Evolutionary conservation across 108 stramenopile genomes (phyloP).

Genomic region (Pseudonitzschia multiseries): DNA sequence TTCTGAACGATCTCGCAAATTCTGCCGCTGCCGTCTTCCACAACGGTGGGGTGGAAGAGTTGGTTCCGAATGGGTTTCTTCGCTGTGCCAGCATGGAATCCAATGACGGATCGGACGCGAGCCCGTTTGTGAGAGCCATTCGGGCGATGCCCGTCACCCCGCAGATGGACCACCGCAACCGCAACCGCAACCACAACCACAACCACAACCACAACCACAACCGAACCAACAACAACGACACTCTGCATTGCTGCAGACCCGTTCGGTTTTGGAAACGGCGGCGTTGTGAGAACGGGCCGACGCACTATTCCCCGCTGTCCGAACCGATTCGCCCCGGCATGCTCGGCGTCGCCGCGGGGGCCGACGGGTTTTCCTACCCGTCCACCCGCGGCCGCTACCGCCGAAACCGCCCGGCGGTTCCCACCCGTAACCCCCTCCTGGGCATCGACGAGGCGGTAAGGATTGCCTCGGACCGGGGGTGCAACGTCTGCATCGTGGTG

Average conservation of each 20-base stretch:
- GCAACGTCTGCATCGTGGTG: slow-evolving; percentile 3
- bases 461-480: not conserved
- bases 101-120: slow-evolving; percentile 75
- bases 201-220: too few species aligned
- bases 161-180: not conserved
- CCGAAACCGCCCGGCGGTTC: not conserved
- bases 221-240: too few species aligned
- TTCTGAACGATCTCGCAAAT: not conserved
- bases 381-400: not conserved
- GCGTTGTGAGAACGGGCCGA: not conserved
- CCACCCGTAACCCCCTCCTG: not conserved
- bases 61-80: not conserved
- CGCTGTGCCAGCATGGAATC: slow-evolving; percentile 49
- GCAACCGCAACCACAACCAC: not conserved
- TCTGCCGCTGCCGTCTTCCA: not conserved
- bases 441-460: not conserved
- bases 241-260: not conserved
- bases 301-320: not conserved
- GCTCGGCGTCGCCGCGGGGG: not conserved
- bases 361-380: not conserved
- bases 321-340: not conserved
- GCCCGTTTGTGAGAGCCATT: not conserved
- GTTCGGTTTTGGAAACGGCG: not conserved
- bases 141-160: not conserved
- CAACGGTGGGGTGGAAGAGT: not conserved